These are phyloP conservation scores for Aspergillus aculeatinus DNA, from an alignment of 2,329 filamentous ascomycete species.

Conservation along the genomic window DNA sequence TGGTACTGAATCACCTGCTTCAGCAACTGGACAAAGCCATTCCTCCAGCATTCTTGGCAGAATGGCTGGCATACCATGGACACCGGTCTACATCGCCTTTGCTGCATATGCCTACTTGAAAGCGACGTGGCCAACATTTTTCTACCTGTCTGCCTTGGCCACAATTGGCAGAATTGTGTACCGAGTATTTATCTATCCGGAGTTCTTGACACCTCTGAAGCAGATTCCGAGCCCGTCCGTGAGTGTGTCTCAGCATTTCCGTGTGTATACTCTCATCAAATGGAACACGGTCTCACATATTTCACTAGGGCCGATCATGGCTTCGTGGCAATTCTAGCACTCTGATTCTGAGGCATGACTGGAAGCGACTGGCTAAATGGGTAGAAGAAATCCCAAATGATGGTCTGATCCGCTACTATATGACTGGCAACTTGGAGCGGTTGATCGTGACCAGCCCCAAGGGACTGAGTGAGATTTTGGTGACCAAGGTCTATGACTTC, in stretches of 20 bases:
- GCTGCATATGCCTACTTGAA: constrained; percentile 27
- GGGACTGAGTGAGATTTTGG: constrained; percentile 68
- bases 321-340: constrained; percentile 47
- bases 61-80: constrained; percentile 13
- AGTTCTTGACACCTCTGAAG: constrained; percentile 58
- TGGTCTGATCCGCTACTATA: constrained; percentile 67
- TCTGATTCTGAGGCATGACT: constrained; percentile 42
- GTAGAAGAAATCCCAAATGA: constrained; percentile 62
- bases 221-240: constrained; percentile 56
- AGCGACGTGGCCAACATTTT: constrained; percentile 29
- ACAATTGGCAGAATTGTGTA: constrained; percentile 29
- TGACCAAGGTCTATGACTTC: constrained; percentile 69
- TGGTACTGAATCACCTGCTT: neutral
- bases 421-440: constrained; percentile 62
- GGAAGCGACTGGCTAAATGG: constrained; percentile 49
- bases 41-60: neutral
- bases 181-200: constrained; percentile 55
- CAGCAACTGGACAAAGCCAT: no score
- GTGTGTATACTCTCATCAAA: neutral
- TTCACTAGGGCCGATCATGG: constrained; percentile 39
- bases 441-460: constrained; percentile 63
- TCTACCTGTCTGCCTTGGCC: constrained; percentile 23
- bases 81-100: constrained; percentile 18
- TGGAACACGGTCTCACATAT: neutral
- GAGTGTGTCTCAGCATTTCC: constrained; percentile 27